These are phyloP conservation scores for Fusarium gaditjirri DNA, from an alignment of 2,329 filamentous ascomycete genomes.

Conservation along the genomic window DNA sequence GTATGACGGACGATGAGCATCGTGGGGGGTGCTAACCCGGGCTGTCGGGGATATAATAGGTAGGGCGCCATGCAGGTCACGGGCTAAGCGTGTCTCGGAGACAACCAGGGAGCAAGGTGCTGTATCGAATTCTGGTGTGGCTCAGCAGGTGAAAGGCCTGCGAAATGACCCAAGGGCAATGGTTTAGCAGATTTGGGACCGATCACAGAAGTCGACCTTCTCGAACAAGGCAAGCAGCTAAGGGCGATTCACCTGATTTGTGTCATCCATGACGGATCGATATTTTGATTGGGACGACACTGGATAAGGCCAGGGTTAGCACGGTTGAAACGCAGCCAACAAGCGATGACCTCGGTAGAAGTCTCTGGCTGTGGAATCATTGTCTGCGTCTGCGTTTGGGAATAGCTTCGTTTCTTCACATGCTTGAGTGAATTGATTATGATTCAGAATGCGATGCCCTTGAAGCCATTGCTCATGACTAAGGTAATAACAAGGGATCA, in stretches of 20 bases:
- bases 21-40: conserved; percentile 29
- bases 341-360: conserved; percentile 7
- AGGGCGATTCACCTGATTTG: conserved; percentile 5
- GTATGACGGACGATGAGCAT: conserved; percentile 29
- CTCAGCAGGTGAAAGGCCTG: conserved; percentile 13
- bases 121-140: conserved; percentile 44
- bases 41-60: conserved; percentile 28
- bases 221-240: conserved; percentile 23
- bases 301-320: conserved; percentile 4
- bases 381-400: neutral
- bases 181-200: conserved; percentile 15
- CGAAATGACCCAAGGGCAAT: neutral
- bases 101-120: conserved; percentile 26
- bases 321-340: conserved; percentile 27
- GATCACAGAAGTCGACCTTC: conserved; percentile 27
- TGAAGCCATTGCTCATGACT: neutral
- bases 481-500: neutral
- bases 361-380: neutral
- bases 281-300: conserved; percentile 1
- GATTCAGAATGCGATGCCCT: neutral
- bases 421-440: neutral
- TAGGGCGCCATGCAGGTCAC: conserved; percentile 32
- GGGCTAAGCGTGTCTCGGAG: conserved; percentile 39
- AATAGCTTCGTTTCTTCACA: conserved; percentile 14
- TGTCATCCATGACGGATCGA: conserved; percentile 6